Evolutionary conservation across 352 stramenopile species (phyloP), one percentile per base, ranked within the genome.

Genomic region (Globisporangium lucens): DNA sequence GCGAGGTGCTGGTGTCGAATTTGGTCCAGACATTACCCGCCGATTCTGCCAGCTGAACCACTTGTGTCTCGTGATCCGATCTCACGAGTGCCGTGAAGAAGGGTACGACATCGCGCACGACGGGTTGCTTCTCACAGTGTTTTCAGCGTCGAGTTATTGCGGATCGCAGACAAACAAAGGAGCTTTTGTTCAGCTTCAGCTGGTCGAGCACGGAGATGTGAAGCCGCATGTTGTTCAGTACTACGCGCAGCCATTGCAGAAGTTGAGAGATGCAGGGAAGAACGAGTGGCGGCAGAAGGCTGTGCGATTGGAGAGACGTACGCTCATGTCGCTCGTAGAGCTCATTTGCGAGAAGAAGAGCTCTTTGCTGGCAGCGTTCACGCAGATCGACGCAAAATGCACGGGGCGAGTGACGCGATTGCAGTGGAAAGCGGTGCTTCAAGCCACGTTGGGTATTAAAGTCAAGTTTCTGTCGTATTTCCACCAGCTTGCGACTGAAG

Each of bases 141-240:
- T 98, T 72, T 97, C 89, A 12, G 93, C 93, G 8, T 97, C 89
- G 10, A 95, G 86, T 66, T 98, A 98, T 70, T 97, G 92, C 64
- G 90, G 90, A 2, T 95, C 88, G 8, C 89, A 96, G 70, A 97
- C 87, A 4, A 98, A 98, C 75, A 94, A 97, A 56, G 86, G 87
- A 17, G 87, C 87, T 3, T 91, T 89, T 38, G 85, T 90, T 3
- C 80, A 90, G 63, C 63, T 93, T 12, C 72, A 90, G 41, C 61
- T 91, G 8, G 78, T 82, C 30, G 78, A 90, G 46, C 81, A 89
- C 59, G 78, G 80, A 12, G 82, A 96, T 52, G 72, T 98, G 15
- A 94, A 97, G 70, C 92, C 91, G 0, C 87, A 97, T 36, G 92
- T 98, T 5, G 89, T 97, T 17, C 93, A 98, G 72, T 98, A 95